phyloP scores from a whole-genome alignment of 23 red algal genomes.

The Chondrus crispus region DNA sequence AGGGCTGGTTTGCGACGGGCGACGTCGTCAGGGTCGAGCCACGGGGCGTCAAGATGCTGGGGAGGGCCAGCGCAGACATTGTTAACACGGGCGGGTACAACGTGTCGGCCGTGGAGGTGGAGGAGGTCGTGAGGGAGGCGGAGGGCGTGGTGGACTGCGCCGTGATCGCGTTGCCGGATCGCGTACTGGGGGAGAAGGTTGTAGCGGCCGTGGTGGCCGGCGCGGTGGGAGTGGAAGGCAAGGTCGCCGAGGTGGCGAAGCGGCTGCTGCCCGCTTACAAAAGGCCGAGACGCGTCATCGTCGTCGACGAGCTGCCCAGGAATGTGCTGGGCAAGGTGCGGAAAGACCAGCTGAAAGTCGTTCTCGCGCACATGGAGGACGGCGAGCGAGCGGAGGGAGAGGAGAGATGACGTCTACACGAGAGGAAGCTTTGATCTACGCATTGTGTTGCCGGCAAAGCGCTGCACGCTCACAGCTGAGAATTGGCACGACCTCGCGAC shows the following conservation, averaged over 20 bases:
- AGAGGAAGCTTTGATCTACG: too few species aligned
- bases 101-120: constrained; percentile 91
- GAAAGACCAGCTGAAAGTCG: constrained; percentile 36
- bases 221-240: constrained; percentile 3
- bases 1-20: constrained; percentile 89
- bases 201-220: constrained; percentile 62
- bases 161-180: constrained; percentile 67
- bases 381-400: too few species aligned
- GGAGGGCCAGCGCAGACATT: constrained; percentile 69
- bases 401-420: too few species aligned
- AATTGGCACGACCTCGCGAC: too few species aligned
- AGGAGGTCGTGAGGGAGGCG: constrained; percentile 48
- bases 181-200: constrained; percentile 63
- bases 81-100: constrained; percentile 90
- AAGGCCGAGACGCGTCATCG: constrained; percentile 39
- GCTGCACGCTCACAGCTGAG: too few species aligned
- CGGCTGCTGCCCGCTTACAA: constrained; percentile 60
- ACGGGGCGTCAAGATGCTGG: constrained; percentile 52
- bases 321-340: constrained; percentile 93
- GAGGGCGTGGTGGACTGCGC: constrained; percentile 54
- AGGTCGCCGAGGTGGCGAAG: constrained; percentile 13
- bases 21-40: constrained; percentile 70
- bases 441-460: too few species aligned
- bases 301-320: constrained; percentile 65
- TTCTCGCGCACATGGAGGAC: too few species aligned